Conservation (phyloP, 2,329 filamentous ascomycete species). For the Penicillium sp. region DNA sequence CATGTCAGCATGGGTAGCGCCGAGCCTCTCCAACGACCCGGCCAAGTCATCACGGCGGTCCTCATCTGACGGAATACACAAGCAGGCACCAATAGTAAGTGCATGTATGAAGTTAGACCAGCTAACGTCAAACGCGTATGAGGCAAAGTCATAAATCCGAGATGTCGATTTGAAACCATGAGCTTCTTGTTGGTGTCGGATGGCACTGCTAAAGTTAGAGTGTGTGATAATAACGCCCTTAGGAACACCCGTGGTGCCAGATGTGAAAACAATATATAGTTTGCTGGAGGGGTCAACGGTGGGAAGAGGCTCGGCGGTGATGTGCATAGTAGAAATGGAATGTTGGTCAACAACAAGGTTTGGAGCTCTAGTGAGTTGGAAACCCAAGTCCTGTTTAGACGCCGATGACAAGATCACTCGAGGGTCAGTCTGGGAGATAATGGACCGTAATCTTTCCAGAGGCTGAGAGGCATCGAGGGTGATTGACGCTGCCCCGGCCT, state of each 20-base stretch:
- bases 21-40: neutral
- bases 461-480: too few relatives aligned
- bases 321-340: too few relatives aligned
- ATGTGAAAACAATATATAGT: neutral
- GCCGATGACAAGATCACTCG: too few relatives aligned
- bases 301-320: too few relatives aligned
- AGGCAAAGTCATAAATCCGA: neutral
- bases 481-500: too few relatives aligned
- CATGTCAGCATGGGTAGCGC: neutral
- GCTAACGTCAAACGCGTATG: neutral
- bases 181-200: neutral
- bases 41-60: neutral
- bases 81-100: neutral
- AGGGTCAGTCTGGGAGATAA: too few relatives aligned
- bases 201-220: neutral
- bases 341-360: too few relatives aligned
- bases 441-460: too few relatives aligned
- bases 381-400: too few relatives aligned
- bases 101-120: neutral
- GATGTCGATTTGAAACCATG: neutral
- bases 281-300: neutral
- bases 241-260: too few relatives aligned
- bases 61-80: neutral
- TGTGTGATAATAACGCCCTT: too few relatives aligned
- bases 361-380: too few relatives aligned